Conservation (phyloP, 2,329 filamentous ascomycete genomes). For the Hypoxylon sp. region DNA sequence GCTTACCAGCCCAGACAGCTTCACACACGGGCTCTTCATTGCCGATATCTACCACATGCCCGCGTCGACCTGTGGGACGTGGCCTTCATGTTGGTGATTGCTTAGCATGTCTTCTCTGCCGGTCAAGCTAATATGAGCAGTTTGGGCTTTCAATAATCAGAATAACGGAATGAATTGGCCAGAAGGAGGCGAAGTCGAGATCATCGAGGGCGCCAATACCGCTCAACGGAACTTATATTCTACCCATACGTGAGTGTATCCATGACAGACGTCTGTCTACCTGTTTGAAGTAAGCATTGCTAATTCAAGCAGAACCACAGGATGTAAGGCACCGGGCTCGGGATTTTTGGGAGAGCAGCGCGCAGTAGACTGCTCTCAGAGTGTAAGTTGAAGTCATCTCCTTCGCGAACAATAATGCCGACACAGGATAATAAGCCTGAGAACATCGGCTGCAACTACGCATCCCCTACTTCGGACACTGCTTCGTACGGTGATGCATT, state of each 20-base stretch:
- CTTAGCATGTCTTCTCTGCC: neutral
- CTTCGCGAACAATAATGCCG: neutral
- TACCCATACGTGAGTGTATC: conserved; percentile 61
- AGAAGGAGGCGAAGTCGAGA: conserved; percentile 69
- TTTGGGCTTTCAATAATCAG: conserved; percentile 57
- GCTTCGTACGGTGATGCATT: conserved; percentile 68
- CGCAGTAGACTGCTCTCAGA: conserved; percentile 39
- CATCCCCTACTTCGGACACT: conserved; percentile 51
- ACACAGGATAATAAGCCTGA: conserved; percentile 47
- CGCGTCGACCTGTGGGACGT: conserved; percentile 71
- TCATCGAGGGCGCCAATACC: conserved; percentile 74
- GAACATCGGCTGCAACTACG: conserved; percentile 58
- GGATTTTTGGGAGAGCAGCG: conserved; percentile 40
- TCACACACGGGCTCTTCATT: conserved; percentile 73
- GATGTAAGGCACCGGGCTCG: conserved; percentile 35
- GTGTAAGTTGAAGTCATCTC: conserved; percentile 26
- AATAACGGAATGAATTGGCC: conserved; percentile 64
- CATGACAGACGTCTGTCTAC: neutral
- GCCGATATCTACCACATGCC: conserved; percentile 79
- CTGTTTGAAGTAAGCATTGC: too few relatives aligned
- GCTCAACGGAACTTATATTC: conserved; percentile 67
- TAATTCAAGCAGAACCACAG: conserved; percentile 29
- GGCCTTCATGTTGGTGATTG: conserved; percentile 69
- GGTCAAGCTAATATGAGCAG: conserved; percentile 44
- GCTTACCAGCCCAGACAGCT: conserved; percentile 69